These are phyloP conservation scores for Coniochaeta sp. DNA, from an alignment of 2,329 filamentous ascomycete species.

Conservation along the genomic window DNA sequence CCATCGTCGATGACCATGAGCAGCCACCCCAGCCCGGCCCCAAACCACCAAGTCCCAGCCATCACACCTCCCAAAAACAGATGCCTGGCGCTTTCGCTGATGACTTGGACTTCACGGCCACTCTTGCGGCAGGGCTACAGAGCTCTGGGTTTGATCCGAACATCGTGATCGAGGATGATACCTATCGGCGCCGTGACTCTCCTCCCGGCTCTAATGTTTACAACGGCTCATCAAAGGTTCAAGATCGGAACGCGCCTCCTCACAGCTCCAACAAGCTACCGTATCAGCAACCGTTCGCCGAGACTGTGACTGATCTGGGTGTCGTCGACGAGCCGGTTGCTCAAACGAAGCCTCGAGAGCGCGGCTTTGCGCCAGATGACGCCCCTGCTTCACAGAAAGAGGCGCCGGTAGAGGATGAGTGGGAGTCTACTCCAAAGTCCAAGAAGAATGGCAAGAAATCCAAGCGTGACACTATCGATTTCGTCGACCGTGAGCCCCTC, in stretches of 20 bases:
- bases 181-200: conserved; percentile 55
- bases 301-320: conserved; percentile 33
- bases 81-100: conserved; percentile 60
- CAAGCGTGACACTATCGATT: conserved; percentile 19
- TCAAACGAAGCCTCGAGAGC: conserved; percentile 16
- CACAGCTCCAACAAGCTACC: conserved; percentile 18
- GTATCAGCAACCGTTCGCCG: conserved; percentile 42
- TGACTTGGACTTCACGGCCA: conserved; percentile 63
- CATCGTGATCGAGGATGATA: conserved; percentile 59
- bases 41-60: conserved; percentile 36
- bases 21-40: conserved; percentile 47
- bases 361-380: conserved; percentile 39
- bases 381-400: conserved; percentile 28
- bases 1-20: conserved; percentile 31
- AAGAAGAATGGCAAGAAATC: conserved; percentile 27
- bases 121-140: conserved; percentile 59
- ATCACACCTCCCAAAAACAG: conserved; percentile 29
- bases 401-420: conserved; percentile 11
- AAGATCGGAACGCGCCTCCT: neutral
- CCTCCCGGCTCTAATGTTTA: conserved; percentile 48
- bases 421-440: conserved; percentile 12
- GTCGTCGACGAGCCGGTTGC: conserved; percentile 14
- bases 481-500: neutral
- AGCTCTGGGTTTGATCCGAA: conserved; percentile 65
- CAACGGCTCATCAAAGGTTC: neutral